A percentile compares a stretch with the other conserved stretches of the same genome.
Conservation (phyloP, 1,284 basidiomycete genomes). For the Trichosporon sp. region DNA sequence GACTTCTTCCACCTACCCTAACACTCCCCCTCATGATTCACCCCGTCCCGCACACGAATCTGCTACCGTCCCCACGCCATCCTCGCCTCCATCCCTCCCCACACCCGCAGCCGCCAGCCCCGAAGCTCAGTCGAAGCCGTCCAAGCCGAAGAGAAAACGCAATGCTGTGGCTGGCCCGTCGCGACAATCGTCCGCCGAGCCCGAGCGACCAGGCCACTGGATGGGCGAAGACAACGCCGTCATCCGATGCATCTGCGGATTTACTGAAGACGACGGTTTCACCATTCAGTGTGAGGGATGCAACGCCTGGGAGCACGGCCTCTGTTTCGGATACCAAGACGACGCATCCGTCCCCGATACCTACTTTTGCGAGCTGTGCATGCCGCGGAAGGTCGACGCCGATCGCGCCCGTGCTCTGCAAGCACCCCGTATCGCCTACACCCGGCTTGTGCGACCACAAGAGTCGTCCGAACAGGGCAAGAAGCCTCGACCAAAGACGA, state of each 20-base stretch:
- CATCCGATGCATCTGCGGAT: constrained; percentile 48
- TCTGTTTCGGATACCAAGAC: constrained; percentile 70
- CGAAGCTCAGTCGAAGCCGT: constrained; percentile 19
- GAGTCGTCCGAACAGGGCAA: constrained; percentile 7
- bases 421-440: constrained; percentile 6
- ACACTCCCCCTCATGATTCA: constrained; percentile 31
- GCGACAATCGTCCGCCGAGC: constrained; percentile 25
- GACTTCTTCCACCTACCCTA: constrained; percentile 18
- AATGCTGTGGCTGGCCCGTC: constrained; percentile 32
- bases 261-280: constrained; percentile 75
- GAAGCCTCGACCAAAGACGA: constrained; percentile 16
- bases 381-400: constrained; percentile 35
- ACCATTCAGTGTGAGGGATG: constrained; percentile 88
- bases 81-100: constrained; percentile 15
- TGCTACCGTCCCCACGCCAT: constrained; percentile 10
- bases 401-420: constrained; percentile 27
- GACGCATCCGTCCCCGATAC: constrained; percentile 64
- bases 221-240: constrained; percentile 46
- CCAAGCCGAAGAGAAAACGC: constrained; percentile 36
- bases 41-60: background rate
- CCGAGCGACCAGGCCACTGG: constrained; percentile 32
- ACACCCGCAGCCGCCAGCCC: constrained; percentile 18
- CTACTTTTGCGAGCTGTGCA: constrained; percentile 46
- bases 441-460: background rate
- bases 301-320: constrained; percentile 82